Percentiles rank a stretch among this genome's conserved stretches.
phyloP scores from a whole-genome alignment of 1,139 yeast genomes.

The Scheffersomyces parashehatae region DNA sequence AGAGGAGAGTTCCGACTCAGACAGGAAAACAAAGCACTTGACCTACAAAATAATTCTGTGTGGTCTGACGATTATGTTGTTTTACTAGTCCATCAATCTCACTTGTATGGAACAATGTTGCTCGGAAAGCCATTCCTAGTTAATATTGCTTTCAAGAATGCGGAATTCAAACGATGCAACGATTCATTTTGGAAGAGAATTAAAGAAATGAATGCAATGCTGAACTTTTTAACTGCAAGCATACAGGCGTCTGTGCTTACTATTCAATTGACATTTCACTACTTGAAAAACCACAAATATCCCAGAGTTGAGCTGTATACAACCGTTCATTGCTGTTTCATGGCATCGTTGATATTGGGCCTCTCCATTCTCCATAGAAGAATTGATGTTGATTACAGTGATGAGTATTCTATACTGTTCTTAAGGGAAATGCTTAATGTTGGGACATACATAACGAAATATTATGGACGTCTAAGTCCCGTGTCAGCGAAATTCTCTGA shows the following conservation, averaged over 20 bases:
- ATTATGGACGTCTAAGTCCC: conserved; percentile 9
- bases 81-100: conserved; percentile 39
- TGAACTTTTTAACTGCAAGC: conserved; percentile 2
- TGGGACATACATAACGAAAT: conserved; percentile 10
- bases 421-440: conserved; percentile 12
- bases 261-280: conserved; percentile 15
- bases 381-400: conserved; percentile 5
- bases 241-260: conserved; percentile 15
- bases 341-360: conserved; percentile 13
- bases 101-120: conserved; percentile 42
- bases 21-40: background rate
- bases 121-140: conserved; percentile 49
- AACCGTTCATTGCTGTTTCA: conserved; percentile 11
- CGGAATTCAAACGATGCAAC: conserved; percentile 6
- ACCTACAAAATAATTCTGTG: background rate
- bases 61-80: conserved; percentile 14
- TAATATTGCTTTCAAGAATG: conserved; percentile 20
- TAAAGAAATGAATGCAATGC: conserved; percentile 1
- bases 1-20: background rate
- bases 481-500: conserved; percentile 10
- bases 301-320: conserved; percentile 14
- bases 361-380: conserved; percentile 7
- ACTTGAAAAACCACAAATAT: conserved; percentile 10
- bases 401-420: conserved; percentile 6
- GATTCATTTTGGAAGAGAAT: conserved; percentile 1